Conservation (phyloP, 169 alveolate species). For the Cryptosporidium felis region DNA sequence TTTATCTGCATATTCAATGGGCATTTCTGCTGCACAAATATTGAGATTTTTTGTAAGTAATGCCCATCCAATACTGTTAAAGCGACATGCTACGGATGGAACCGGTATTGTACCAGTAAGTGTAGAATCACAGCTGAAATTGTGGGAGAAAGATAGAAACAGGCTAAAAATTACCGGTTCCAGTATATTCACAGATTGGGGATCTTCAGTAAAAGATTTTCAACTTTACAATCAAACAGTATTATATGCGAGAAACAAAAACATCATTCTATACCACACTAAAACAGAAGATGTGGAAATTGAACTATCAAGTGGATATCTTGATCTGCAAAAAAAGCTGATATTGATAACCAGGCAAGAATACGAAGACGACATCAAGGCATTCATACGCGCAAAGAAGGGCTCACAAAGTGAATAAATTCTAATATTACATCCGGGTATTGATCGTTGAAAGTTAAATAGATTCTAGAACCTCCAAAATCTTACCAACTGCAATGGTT, state of each 20-base stretch:
- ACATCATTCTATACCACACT: slow-evolving; percentile 10
- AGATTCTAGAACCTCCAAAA: slow-evolving; percentile 77
- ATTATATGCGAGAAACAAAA: slow-evolving; percentile 23
- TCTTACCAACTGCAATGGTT: slow-evolving; percentile 89
- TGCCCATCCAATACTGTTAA: slow-evolving; percentile 76
- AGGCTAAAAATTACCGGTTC: slow-evolving; percentile 73
- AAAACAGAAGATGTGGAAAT: background rate
- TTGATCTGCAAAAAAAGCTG: background rate
- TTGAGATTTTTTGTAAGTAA: slow-evolving; percentile 83
- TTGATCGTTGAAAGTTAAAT: background rate
- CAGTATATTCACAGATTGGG: slow-evolving; percentile 59
- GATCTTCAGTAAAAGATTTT: background rate
- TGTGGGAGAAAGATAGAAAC: slow-evolving; percentile 89
- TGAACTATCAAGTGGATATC: background rate
- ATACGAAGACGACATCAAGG: slow-evolving; percentile 52
- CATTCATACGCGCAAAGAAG: slow-evolving; percentile 50
- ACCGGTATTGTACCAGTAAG: slow-evolving; percentile 81
- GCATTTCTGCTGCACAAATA: slow-evolving; percentile 87
- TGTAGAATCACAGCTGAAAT: slow-evolving; percentile 84
- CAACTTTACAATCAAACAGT: slow-evolving; percentile 29
- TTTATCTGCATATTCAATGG: slow-evolving; percentile 84
- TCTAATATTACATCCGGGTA: background rate
- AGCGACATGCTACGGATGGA: slow-evolving; percentile 41
- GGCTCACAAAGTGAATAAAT: background rate
- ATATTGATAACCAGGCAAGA: slow-evolving; percentile 18